Conservation (phyloP, 768 basidiomycete genomes). For the Cantharellus cinnabarinus region DNA sequence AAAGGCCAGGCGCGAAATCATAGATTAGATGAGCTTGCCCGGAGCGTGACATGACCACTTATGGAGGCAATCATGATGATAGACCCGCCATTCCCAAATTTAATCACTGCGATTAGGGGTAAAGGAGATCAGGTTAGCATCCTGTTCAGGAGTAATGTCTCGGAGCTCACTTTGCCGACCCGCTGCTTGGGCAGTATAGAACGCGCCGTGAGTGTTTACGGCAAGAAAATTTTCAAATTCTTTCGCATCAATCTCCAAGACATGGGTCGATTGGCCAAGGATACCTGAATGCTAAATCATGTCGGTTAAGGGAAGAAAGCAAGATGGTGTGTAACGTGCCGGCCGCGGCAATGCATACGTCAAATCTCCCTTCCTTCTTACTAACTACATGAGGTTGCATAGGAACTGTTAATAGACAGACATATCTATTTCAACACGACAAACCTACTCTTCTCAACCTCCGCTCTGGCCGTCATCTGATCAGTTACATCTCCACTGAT, state of each 20-base stretch:
- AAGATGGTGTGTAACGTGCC: not conserved
- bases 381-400: slow-evolving; percentile 20
- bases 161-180: slow-evolving; percentile 23
- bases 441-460: slow-evolving; percentile 22
- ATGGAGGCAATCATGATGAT: slow-evolving; percentile 42
- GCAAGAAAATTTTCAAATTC: slow-evolving; percentile 47
- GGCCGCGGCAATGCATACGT: slow-evolving; percentile 60
- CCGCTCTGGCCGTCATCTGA: slow-evolving; percentile 37
- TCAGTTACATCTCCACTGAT: slow-evolving; percentile 42
- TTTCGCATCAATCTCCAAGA: slow-evolving; percentile 37
- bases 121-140: not conserved
- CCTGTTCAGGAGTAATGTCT: too few relatives aligned
- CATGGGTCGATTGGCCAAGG: slow-evolving; percentile 21
- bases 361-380: slow-evolving; percentile 46
- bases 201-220: slow-evolving; percentile 41
- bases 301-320: not conserved
- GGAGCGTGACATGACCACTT: slow-evolving; percentile 51
- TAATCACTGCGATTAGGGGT: slow-evolving; percentile 18
- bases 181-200: slow-evolving; percentile 42
- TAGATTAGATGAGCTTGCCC: slow-evolving; percentile 21
- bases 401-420: not conserved
- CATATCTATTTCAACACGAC: not conserved
- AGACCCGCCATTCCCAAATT: slow-evolving; percentile 25
- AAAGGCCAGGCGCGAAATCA: not conserved
- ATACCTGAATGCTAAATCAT: slow-evolving; percentile 24